phyloP scores from a whole-genome alignment of 768 basidiomycete species.

The Chalciporus pseudorubinellus region DNA sequence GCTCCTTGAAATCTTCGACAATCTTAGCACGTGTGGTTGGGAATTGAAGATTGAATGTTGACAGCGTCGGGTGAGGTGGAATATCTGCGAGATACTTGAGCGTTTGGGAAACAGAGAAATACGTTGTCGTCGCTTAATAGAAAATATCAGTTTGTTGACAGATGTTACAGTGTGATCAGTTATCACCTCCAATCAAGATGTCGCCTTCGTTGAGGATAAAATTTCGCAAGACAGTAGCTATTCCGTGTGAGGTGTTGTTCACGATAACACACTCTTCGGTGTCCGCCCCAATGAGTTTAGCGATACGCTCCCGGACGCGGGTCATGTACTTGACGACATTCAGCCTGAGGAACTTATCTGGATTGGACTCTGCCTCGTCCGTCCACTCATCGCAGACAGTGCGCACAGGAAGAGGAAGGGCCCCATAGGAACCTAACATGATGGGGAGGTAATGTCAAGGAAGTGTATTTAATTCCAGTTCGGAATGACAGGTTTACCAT shows the following conservation, averaged over 20 bases:
- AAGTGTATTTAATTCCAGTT: no score
- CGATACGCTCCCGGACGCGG: slow-evolving; percentile 44
- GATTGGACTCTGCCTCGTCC: slow-evolving; percentile 47
- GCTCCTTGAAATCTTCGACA: slow-evolving; percentile 44
- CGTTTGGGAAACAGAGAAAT: slow-evolving; percentile 51
- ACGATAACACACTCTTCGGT: slow-evolving; percentile 57
- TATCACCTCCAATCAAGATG: slow-evolving; percentile 49
- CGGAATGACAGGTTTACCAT: slow-evolving; percentile 40
- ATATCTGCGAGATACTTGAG: slow-evolving; percentile 52
- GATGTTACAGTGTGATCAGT: neutral
- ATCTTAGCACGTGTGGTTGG: slow-evolving; percentile 58
- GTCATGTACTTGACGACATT: slow-evolving; percentile 34
- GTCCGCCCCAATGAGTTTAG: slow-evolving; percentile 48
- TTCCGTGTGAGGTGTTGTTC: slow-evolving; percentile 29
- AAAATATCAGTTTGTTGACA: neutral
- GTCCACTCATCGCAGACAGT: slow-evolving; percentile 42
- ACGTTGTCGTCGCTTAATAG: slow-evolving; percentile 52
- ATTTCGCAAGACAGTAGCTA: slow-evolving; percentile 67
- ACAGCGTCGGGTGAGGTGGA: no score
- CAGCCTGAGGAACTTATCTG: slow-evolving; percentile 53
- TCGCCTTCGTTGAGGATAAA: slow-evolving; percentile 54
- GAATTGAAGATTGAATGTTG: slow-evolving; percentile 38
- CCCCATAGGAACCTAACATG: slow-evolving; percentile 56
- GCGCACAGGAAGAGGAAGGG: slow-evolving; percentile 53
- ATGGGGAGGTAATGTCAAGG: neutral